These are phyloP conservation scores for Phytophthora cajani DNA, from an alignment of 352 stramenopile genomes.

Conservation along the genomic window DNA sequence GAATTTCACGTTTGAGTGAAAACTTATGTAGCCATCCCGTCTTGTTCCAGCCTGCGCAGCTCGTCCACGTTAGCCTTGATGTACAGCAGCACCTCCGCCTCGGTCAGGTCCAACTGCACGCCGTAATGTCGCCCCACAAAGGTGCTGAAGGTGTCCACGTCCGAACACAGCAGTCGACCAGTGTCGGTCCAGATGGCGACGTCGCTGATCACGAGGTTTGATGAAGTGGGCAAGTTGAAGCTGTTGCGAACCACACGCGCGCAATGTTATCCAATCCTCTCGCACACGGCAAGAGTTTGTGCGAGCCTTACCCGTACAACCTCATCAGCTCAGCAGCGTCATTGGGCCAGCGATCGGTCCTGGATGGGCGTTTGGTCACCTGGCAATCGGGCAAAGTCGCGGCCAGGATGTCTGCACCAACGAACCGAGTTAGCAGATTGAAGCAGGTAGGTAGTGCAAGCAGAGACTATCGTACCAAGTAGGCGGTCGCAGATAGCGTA, in stretches of 20 bases:
- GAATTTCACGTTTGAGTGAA: neutral
- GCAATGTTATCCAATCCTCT: constrained; percentile 10
- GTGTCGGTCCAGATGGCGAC: constrained; percentile 77
- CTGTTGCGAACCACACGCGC: constrained; percentile 1
- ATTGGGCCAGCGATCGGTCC: constrained; percentile 49
- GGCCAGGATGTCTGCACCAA: constrained; percentile 56
- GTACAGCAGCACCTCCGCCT: constrained; percentile 68
- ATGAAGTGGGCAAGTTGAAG: constrained; percentile 48
- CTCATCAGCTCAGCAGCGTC: constrained; percentile 55
- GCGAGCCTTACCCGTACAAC: constrained; percentile 48
- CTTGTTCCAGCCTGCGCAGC: constrained; percentile 43
- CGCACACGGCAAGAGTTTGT: neutral
- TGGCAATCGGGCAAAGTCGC: constrained; percentile 61
- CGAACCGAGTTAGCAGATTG: neutral
- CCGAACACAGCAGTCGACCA: constrained; percentile 59
- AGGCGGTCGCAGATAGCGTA: constrained; percentile 79
- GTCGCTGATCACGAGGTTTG: constrained; percentile 61
- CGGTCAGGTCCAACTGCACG: constrained; percentile 68
- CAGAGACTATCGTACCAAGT: constrained; percentile 46
- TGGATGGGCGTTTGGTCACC: constrained; percentile 58
- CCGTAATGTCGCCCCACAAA: constrained; percentile 69
- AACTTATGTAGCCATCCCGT: constrained; percentile 2
- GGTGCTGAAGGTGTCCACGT: constrained; percentile 71
- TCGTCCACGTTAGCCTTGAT: constrained; percentile 80
- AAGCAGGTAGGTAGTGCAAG: neutral